Base-by-base conservation (phyloP, 2,329 filamentous ascomycete genomes). In the Pyrenophora teres region DNA sequence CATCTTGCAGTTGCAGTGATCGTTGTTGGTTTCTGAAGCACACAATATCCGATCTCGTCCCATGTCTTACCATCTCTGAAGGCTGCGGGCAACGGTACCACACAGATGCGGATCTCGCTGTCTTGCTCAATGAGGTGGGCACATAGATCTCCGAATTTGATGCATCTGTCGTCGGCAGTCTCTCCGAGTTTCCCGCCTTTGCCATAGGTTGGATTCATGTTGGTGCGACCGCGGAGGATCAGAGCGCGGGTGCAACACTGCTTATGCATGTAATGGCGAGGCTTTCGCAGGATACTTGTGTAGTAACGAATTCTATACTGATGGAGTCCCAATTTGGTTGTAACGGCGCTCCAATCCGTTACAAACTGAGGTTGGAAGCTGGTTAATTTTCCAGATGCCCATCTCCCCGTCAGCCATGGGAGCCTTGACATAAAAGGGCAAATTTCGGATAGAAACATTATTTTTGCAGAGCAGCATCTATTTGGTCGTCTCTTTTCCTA, bases 211-310 rank as follows among this genome's bases (percentile, higher is more conserved):
- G 15, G 15, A 15, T 15, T 15, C 15, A 15, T 15, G 15, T 15
- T 15, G 15, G 15, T 15, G 15, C 15, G 15, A 15, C 15, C 15
- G 15, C 15, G 15, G 15, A 15, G 15, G 15, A 15, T 15, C 15
- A 15, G 15, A 15, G 15, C 15, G 15, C 12, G 25, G 8, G 32
- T 32, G 7, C 16, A 41, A 1, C 6, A 6, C 1, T 1, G 2
- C 3, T 1, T 41, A 0, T n/a, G 6, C 10, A 8, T 6, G 5
- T 21, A n/a, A 0, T 5, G 2, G 15, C 0, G 15, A 3, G 25
- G 40, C 3, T 19, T 27, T 27, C 25, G 15, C 15, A 15, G 15
- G 15, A 15, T 15, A 15, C 15, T 15, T 15, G 15, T 15, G 15
- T 15, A 15, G 15, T 15, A 15, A 15, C 15, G 15, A 15, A 15